phyloP scores from a whole-genome alignment of 768 basidiomycete species.

The Boletus pseudopeckii region DNA sequence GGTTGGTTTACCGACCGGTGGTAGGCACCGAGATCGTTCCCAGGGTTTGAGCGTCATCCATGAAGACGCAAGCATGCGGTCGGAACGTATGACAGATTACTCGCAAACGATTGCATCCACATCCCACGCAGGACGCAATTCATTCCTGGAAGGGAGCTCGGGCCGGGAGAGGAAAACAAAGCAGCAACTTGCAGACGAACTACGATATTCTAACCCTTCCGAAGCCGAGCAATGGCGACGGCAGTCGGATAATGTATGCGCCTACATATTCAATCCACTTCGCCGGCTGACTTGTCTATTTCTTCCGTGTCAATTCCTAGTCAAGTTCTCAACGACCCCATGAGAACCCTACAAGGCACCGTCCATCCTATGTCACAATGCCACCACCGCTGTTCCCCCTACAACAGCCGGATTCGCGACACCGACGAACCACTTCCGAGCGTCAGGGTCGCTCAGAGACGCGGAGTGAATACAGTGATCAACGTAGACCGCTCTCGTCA shows the following conservation, averaged over 20 bases:
- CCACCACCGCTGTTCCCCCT: slow-evolving; percentile 29
- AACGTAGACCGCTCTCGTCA: slow-evolving; percentile 27
- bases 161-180: slow-evolving; percentile 20
- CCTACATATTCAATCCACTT: background rate
- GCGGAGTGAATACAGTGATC: slow-evolving; percentile 17
- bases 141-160: slow-evolving; percentile 10
- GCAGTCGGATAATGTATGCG: slow-evolving; percentile 19
- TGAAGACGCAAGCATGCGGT: slow-evolving; percentile 29
- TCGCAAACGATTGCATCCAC: slow-evolving; percentile 20
- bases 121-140: slow-evolving; percentile 16
- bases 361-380: slow-evolving; percentile 19
- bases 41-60: slow-evolving; percentile 31
- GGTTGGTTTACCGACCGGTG: slow-evolving; percentile 23
- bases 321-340: slow-evolving; percentile 16
- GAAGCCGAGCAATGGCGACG: slow-evolving; percentile 32
- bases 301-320: slow-evolving; percentile 5
- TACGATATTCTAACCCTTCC: slow-evolving; percentile 34
- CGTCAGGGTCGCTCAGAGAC: slow-evolving; percentile 24
- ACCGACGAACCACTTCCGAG: slow-evolving; percentile 21
- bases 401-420: slow-evolving; percentile 13
- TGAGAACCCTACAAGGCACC: slow-evolving; percentile 12
- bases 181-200: slow-evolving; percentile 33
- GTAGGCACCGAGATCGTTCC: slow-evolving; percentile 21
- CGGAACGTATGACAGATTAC: slow-evolving; percentile 23
- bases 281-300: background rate